A percentile compares a stretch with the other conserved stretches of the same genome.
Conservation (phyloP, 495 filamentous ascomycete species). For the Penicillium subrubescens region DNA sequence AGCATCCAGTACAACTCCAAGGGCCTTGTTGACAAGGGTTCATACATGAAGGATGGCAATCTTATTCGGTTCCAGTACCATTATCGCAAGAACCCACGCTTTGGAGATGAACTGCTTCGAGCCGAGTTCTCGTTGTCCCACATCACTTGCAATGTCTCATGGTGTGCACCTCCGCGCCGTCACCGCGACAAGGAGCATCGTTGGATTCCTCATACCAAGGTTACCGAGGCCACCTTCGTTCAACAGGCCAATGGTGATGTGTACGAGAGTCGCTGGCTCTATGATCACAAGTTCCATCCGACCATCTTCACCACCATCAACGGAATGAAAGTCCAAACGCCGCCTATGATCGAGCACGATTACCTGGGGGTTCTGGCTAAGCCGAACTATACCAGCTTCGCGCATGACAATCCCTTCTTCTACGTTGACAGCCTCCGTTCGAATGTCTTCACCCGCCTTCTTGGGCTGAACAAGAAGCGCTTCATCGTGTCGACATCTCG, state of each 20-base stretch:
- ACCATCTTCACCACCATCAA: conserved; percentile 61
- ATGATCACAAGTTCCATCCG: conserved; percentile 65
- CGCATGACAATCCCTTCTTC: conserved; percentile 59
- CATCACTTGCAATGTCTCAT: conserved; percentile 58
- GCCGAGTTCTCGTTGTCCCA: conserved; percentile 59
- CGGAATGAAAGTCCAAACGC: conserved; percentile 54
- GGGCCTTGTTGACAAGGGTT: conserved; percentile 57
- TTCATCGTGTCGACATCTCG: conserved; percentile 59
- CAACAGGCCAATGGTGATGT: conserved; percentile 48
- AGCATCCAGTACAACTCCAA: conserved; percentile 57
- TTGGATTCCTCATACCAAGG: conserved; percentile 63
- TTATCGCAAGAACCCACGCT: conserved; percentile 59
- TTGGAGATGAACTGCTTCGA: conserved; percentile 58
- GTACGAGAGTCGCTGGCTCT: conserved; percentile 58
- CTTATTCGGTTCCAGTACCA: conserved; percentile 58
- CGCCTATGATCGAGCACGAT: conserved; percentile 61
- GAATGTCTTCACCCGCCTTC: conserved; percentile 47
- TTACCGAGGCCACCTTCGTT: conserved; percentile 60
- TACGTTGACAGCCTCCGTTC: conserved; percentile 51
- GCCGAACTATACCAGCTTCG: conserved; percentile 55
- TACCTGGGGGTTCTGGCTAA: conserved; percentile 57
- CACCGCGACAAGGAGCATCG: conserved; percentile 55
- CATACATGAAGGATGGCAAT: conserved; percentile 57
- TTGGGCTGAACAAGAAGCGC: conserved; percentile 52
- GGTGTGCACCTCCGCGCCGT: conserved; percentile 57